Conservation (phyloP, 2,329 filamentous ascomycete species). For the Gaeumannomyces sp. region DNA sequence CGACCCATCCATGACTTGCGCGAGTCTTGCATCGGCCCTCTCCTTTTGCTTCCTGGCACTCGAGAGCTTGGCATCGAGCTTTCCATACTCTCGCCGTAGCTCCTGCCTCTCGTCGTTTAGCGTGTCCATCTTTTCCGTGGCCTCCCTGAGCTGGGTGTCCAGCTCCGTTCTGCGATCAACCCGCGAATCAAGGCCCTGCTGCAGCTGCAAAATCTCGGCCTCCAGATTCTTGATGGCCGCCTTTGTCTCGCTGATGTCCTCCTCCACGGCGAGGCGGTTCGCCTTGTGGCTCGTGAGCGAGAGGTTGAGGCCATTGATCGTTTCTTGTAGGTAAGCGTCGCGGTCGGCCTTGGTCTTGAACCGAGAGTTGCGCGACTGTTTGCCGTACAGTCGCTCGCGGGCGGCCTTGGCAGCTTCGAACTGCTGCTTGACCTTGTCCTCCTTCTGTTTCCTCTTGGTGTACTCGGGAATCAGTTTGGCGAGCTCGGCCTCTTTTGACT, state of each 20-base stretch:
- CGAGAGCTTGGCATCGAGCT: conserved; percentile 68
- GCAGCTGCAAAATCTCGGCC: conserved; percentile 62
- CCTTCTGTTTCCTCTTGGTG: conserved; percentile 64
- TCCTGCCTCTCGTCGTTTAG: conserved; percentile 82
- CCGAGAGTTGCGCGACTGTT: conserved; percentile 81
- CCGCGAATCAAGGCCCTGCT: conserved; percentile 74
- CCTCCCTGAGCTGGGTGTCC: conserved; percentile 66
- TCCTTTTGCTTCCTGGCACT: conserved; percentile 73
- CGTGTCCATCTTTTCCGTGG: conserved; percentile 71
- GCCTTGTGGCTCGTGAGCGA: conserved; percentile 76
- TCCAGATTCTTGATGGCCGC: conserved; percentile 48
- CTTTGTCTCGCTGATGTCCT: conserved; percentile 56
- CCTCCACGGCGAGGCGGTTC: conserved; percentile 74
- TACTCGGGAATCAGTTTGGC: conserved; percentile 70
- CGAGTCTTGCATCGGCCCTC: conserved; percentile 69
- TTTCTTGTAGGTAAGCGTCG: conserved; percentile 72
- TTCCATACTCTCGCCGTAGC: conserved; percentile 84
- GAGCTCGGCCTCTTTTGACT: conserved; percentile 70
- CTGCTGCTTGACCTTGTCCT: conserved; percentile 62
- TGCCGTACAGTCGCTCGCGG: conserved; percentile 76
- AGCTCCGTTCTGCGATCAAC: conserved; percentile 67
- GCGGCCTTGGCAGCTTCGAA: conserved; percentile 71
- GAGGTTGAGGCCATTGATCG: conserved; percentile 73
- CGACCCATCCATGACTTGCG: conserved; percentile 81
- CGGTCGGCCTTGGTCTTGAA: conserved; percentile 86